Evolutionary conservation across 2,329 filamentous ascomycete species (phyloP).

Genomic region (Fusarium fujikuroi): DNA sequence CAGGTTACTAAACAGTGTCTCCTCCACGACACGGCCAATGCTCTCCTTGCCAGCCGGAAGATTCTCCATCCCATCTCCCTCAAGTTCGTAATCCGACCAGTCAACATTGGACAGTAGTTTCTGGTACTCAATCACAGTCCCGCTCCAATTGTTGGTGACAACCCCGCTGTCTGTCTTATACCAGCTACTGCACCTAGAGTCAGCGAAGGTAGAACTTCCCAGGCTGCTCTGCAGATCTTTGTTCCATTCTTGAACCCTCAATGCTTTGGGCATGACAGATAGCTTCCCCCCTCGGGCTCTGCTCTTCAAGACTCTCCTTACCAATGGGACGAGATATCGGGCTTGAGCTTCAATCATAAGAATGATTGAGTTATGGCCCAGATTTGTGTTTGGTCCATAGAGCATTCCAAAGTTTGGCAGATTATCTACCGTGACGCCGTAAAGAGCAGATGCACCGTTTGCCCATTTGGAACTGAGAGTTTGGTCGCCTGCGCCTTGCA

Average conservation of each 20-base stretch:
- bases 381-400: background rate
- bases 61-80: rapidly evolving
- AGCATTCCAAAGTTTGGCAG: background rate
- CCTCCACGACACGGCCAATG: background rate
- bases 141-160: background rate
- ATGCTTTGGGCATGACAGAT: rapidly evolving
- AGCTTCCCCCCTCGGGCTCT: background rate
- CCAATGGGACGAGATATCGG: background rate
- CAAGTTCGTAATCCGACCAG: background rate
- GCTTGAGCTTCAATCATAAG: background rate
- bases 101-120: background rate
- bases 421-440: background rate
- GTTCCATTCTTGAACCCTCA: background rate
- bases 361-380: background rate
- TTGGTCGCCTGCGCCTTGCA: rapidly evolving
- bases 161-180: background rate
- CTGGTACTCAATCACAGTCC: background rate
- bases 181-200: background rate
- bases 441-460: background rate
- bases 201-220: rapidly evolving
- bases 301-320: background rate
- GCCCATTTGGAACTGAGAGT: rapidly evolving
- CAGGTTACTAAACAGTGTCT: too few relatives aligned
- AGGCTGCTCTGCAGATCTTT: rapidly evolving
- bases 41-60: rapidly evolving